These are phyloP conservation scores for Corchorus capsularis DNA, from an alignment of 345 rosid genomes.

Conservation along the genomic window DNA sequence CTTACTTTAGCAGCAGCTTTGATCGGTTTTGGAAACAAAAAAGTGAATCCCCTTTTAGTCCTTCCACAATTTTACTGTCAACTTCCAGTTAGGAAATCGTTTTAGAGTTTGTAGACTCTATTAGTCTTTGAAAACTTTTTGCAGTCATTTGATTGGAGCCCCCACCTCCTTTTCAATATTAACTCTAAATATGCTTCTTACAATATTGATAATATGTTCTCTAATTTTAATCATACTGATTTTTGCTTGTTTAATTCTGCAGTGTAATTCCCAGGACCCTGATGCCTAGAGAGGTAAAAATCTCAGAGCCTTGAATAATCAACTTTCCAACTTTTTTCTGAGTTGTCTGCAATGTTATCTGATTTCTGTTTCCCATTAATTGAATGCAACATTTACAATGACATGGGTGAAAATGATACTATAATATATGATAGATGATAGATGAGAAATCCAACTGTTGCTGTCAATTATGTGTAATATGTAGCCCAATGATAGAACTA, in stretches of 20 bases:
- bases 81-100: conserved; percentile 12
- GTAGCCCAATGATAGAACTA: neutral
- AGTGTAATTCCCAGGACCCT: conserved; percentile 85
- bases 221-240: neutral
- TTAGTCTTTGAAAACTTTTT: neutral
- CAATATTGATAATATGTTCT: neutral
- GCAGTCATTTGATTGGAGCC: neutral
- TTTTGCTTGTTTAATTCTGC: conserved; percentile 32
- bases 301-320: neutral
- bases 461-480: neutral
- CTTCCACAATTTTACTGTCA: conserved; percentile 23
- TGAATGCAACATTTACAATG: neutral
- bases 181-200: neutral
- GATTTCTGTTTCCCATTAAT: neutral
- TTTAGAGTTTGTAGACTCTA: neutral
- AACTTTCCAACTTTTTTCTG: conserved; percentile 1
- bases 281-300: conserved; percentile 83
- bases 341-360: neutral
- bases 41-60: conserved; percentile 31
- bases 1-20: conserved; percentile 23
- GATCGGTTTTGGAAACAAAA: neutral
- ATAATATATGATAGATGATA: neutral
- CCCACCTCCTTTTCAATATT: neutral
- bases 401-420: neutral
- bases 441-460: neutral